Percentiles rank a stretch among this genome's conserved stretches.
phyloP scores from a whole-genome alignment of 1,284 basidiomycete species.

The Pseudozyma flocculosa region DNA sequence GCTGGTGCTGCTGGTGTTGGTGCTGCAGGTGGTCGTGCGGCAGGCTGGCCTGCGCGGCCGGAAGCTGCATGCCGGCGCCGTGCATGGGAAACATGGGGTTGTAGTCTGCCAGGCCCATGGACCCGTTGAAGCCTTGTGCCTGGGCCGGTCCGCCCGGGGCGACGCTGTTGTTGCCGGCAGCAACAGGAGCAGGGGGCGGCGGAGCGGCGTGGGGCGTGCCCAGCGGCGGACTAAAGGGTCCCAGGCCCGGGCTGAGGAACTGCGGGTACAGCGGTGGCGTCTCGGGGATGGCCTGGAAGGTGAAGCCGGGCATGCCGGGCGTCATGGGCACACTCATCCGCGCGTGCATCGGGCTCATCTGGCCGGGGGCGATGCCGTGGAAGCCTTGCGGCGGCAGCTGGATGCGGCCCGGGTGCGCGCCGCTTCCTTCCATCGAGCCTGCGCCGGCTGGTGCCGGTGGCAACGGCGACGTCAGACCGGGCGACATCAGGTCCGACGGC shows the following conservation, averaged over 20 bases:
- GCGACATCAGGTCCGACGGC: conserved; percentile 37
- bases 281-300: conserved; percentile 58
- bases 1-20: too few species aligned
- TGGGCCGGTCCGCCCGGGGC: conserved; percentile 36
- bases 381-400: conserved; percentile 37
- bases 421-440: background rate
- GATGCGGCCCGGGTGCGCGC: conserved; percentile 43
- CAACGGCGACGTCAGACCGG: conserved; percentile 25
- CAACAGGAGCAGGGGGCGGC: too few species aligned
- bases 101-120: conserved; percentile 6
- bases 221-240: conserved; percentile 45
- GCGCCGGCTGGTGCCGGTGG: conserved; percentile 4
- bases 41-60: background rate
- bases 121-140: background rate
- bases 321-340: conserved; percentile 55
- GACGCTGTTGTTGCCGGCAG: too few species aligned
- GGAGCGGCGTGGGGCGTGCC: conserved; percentile 12
- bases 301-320: conserved; percentile 60
- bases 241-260: conserved; percentile 58
- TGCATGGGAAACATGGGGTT: conserved; percentile 36
- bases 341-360: conserved; percentile 25
- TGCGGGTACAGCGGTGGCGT: conserved; percentile 59
- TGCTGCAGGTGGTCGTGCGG: too few species aligned
- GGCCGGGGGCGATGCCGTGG: conserved; percentile 4
- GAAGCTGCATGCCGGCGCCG: background rate